phyloP scores from a whole-genome alignment of 2,329 filamentous ascomycete species.

The Graphium sp. region DNA sequence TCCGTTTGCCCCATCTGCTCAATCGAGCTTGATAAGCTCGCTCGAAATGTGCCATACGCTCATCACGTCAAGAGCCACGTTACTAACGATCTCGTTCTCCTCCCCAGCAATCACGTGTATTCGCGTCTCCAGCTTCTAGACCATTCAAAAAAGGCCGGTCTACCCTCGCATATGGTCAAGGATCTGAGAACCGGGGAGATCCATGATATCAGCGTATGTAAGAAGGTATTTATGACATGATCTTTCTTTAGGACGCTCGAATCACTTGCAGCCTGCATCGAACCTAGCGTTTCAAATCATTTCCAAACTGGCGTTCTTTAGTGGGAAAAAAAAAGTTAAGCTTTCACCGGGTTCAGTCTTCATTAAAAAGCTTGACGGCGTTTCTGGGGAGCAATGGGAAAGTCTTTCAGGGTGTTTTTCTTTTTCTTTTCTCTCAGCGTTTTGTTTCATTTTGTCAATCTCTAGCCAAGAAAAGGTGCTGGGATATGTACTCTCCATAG shows the following conservation, averaged over 20 bases:
- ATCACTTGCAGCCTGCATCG: slow-evolving; percentile 2
- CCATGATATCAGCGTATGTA: slow-evolving; percentile 43
- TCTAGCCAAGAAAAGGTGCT: too few species aligned
- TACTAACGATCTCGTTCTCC: slow-evolving; percentile 67
- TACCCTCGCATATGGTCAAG: slow-evolving; percentile 49
- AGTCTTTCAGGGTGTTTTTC: too few species aligned
- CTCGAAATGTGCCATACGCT: slow-evolving; percentile 78
- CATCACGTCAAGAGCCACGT: slow-evolving; percentile 91
- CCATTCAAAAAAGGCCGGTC: slow-evolving; percentile 64
- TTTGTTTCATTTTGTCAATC: too few species aligned
- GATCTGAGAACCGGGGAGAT: slow-evolving; percentile 64
- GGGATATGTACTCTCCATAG: too few species aligned
- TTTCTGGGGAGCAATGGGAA: too few species aligned
- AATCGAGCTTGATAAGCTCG: slow-evolving; percentile 84
- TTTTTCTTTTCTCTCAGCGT: too few species aligned
- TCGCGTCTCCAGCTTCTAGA: slow-evolving; percentile 57
- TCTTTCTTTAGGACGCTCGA: too few species aligned
- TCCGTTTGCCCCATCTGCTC: slow-evolving; percentile 85
- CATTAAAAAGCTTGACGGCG: too few species aligned
- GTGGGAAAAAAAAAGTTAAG: slow-evolving; percentile 1
- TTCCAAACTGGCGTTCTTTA: not conserved
- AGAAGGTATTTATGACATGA: slow-evolving; percentile 84
- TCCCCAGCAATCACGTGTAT: slow-evolving; percentile 81
- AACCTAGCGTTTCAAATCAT: slow-evolving; percentile 1
- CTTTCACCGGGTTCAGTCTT: too few species aligned